Evolutionary conservation across 2,329 filamentous ascomycete genomes (phyloP), one percentile per base, ranked within the genome.

Genomic region (Amylocarpus encephaloides): DNA sequence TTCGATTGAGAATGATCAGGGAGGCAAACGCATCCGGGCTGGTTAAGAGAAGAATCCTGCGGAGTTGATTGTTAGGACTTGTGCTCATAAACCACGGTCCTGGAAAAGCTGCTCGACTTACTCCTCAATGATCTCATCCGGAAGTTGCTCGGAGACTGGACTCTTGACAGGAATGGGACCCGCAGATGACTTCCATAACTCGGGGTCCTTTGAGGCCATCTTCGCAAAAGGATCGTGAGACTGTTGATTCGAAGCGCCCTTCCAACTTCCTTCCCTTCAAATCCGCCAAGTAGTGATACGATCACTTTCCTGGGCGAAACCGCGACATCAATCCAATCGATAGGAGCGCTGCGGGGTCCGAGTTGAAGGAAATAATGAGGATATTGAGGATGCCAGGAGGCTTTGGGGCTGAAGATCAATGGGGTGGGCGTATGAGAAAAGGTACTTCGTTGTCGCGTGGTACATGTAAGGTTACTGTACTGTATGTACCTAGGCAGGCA

Each of bases 61-160:
- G 48, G 52, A 38, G 55, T 53, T 49, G 40, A 45, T 53, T 47
- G 33, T 56, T 49, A 59, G 49, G 11, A 33, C 26, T 15, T 16
- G 18, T 40, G n/a, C 4, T 51, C 45, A 49, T 42, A 52, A 44
- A 45, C 32, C 36, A 29, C 11, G 42, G 49, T n/a, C 32, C 52
- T 48, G 39, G 19, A 46, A 26, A 49, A 48, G 13, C 45, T 43
- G n/a, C 42, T 34, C 41, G 34, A 68, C 78, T 67, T 69, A 86
- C 83, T 85, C 80, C 62, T 84, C 71, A 59, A 86, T 84, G 52
- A 86, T 86, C 66, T 86, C 82, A 66, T 83, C 79, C 5, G 83
- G 83, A 10, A 86, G 71, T 41, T 70, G 73, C 33, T 77, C 71
- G 58, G 85, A 80, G 32, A 60, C 56, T 1, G 43, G 36, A 1